Evolutionary conservation across 768 basidiomycete genomes (phyloP).

Genomic region (Suillus paluster): DNA sequence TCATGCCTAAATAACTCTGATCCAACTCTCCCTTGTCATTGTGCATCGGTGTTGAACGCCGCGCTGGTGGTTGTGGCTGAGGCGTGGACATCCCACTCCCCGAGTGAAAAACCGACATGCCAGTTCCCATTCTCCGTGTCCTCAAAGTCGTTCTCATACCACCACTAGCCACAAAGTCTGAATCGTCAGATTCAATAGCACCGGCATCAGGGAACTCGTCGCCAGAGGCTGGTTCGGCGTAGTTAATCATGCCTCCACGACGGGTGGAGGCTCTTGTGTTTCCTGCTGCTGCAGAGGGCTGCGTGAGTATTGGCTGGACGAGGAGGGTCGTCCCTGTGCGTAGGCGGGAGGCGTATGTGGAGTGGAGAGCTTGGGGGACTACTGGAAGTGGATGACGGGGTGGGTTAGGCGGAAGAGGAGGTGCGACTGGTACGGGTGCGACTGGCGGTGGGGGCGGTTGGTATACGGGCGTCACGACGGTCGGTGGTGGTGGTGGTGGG

Average conservation of each 20-base stretch:
- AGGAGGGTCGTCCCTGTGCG: slow-evolving; percentile 89
- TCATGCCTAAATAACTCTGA: slow-evolving; percentile 87
- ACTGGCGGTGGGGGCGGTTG: slow-evolving; percentile 38
- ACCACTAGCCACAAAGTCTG: slow-evolving; percentile 74
- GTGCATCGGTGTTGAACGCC: slow-evolving; percentile 3
- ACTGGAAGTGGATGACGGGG: slow-evolving; percentile 63
- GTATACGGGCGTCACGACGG: slow-evolving; percentile 43
- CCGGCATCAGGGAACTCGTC: slow-evolving; percentile 84
- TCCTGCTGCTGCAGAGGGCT: slow-evolving; percentile 40
- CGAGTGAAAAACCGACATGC: slow-evolving; percentile 61
- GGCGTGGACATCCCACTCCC: slow-evolving; percentile 46
- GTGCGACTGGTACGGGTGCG: slow-evolving; percentile 24
- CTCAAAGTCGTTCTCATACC: slow-evolving; percentile 63
- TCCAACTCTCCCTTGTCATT: slow-evolving; percentile 67
- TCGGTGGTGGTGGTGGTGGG: slow-evolving; percentile 38
- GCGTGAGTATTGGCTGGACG: slow-evolving; percentile 79
- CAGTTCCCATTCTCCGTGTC: slow-evolving; percentile 46
- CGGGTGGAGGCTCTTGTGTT: slow-evolving; percentile 51
- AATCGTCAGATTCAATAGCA: slow-evolving; percentile 83
- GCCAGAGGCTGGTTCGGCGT: slow-evolving; percentile 83
- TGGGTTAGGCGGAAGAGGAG: slow-evolving; percentile 48
- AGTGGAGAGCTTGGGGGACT: slow-evolving; percentile 69
- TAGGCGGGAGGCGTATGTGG: slow-evolving; percentile 88
- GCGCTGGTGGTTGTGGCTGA: slow-evolving; percentile 33
- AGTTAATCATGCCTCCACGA: slow-evolving; percentile 78